Evolutionary conservation across 805 yeast genomes (phyloP).

Genomic region (Candida vartiovaarae): DNA sequence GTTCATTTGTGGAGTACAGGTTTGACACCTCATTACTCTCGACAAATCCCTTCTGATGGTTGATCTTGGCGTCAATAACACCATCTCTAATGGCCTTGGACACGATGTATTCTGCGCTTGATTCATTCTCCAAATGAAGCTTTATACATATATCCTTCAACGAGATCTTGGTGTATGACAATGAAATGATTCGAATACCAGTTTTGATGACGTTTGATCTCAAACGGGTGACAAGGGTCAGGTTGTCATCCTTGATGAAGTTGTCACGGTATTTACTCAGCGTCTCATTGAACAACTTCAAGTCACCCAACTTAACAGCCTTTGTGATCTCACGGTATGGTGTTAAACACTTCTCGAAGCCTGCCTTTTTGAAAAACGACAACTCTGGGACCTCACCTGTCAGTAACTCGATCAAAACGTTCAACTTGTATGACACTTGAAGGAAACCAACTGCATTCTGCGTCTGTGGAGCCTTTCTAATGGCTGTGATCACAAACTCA

Average conservation of each 20-base stretch:
- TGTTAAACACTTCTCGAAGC: slow-evolving; percentile 50
- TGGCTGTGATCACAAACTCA: slow-evolving; percentile 88
- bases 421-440: slow-evolving; percentile 84
- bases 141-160: slow-evolving; percentile 91
- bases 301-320: slow-evolving; percentile 90
- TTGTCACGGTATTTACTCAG: slow-evolving; percentile 52
- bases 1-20: slow-evolving; percentile 79
- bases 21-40: slow-evolving; percentile 83
- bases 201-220: slow-evolving; percentile 97
- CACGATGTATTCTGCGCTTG: slow-evolving; percentile 93
- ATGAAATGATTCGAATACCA: slow-evolving; percentile 87
- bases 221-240: slow-evolving; percentile 77
- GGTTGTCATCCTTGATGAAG: slow-evolving; percentile 72
- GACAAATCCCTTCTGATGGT: slow-evolving; percentile 87
- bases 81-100: slow-evolving; percentile 96
- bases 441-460: slow-evolving; percentile 77
- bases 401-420: slow-evolving; percentile 80
- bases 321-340: slow-evolving; percentile 85
- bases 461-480: slow-evolving; percentile 93
- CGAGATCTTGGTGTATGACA: slow-evolving; percentile 86
- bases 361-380: slow-evolving; percentile 63
- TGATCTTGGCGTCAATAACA: slow-evolving; percentile 89
- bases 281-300: slow-evolving; percentile 69
- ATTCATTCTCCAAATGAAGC: slow-evolving; percentile 86
- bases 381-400: slow-evolving; percentile 97